Evolutionary conservation across 306 rosid genomes (phyloP).

Genomic region (Abrus precatorius): DNA sequence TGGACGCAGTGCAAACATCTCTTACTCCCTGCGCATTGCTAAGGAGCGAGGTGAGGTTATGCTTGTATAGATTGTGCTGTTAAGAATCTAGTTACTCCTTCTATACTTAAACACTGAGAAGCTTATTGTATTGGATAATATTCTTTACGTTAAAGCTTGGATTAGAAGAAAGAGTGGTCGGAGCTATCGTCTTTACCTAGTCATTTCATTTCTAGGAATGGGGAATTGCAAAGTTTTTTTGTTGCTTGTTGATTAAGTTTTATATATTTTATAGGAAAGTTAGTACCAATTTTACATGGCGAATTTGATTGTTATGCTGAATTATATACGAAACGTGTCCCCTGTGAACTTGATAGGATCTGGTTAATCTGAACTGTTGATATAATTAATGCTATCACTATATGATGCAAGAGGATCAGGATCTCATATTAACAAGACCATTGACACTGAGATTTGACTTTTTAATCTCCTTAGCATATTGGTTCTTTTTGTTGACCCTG

Average conservation of each 20-base stretch:
- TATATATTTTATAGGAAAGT: not conserved
- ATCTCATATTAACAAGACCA: constrained; percentile 1
- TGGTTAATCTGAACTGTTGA: constrained; percentile 19
- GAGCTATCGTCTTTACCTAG: constrained; percentile 30
- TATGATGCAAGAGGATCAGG: not conserved
- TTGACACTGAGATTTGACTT: constrained; percentile 12
- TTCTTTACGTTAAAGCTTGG: not conserved
- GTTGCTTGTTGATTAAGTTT: constrained; percentile 14
- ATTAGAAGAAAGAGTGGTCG: not conserved
- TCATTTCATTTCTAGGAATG: constrained; percentile 25
- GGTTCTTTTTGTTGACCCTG: not conserved
- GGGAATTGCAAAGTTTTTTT: not conserved
- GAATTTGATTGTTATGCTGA: constrained; percentile 14
- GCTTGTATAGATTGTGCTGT: constrained; percentile 8
- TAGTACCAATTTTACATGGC: not conserved
- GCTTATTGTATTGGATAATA: constrained; percentile 5
- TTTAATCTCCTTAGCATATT: not conserved
- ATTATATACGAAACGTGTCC: constrained; percentile 12
- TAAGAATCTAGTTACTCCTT: constrained; percentile 12
- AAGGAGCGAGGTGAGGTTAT: constrained; percentile 75
- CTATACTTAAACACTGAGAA: not conserved
- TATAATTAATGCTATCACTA: not conserved
- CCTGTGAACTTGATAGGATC: constrained; percentile 7
- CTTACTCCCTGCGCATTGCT: constrained; percentile 44
- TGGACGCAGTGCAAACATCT: constrained; percentile 46